Base-by-base conservation (phyloP, 202 grass and related monocot genomes). In the Alloteropsis angusta region DNA sequence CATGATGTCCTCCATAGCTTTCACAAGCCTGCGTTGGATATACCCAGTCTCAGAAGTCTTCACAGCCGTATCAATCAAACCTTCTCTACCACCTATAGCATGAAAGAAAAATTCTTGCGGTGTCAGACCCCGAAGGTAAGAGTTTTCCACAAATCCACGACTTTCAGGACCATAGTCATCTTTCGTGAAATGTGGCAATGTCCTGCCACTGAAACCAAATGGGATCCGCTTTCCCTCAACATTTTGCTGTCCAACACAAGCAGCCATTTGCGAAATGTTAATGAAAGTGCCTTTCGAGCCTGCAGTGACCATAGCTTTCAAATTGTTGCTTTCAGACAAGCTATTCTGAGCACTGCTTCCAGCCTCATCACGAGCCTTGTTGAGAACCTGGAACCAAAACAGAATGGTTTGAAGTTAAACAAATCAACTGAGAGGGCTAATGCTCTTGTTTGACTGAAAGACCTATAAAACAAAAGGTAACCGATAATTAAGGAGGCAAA, bases 1-100 rank as follows among this genome's bases (percentile, higher is more conserved):
- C 91, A 94, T 98, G 10, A 98, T 98, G 79, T 98, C 95, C 72
- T 98, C 95, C 95, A 98, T 98, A 85, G 91, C 95, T 80, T 97
- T 98, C 52, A 98, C 95, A 71, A 98, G 89, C 18, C 95, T 77
- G 11, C 91, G 76, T 28, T 98, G 95, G 39, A 98, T 98, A 70
- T 98, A 98, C 17, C 95, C 95, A 13, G 95, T 98, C 49, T 98
- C 95, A 25, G 89, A 98, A 49, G 95, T 98, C 63, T 98, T 98
- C 46, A 98, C 92, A 56, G 95, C 92, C 34, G 95, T 98, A 89
- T 98, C 95, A 76, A 98, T 98, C 42, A 98, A 71, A 90, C 95
- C 95, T 86, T 98, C 95, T 34, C 92, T 89, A 84, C 92, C 92
- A 90, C 95, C 95, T 84, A 98, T 95, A 65, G 89, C 95, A 76